Evolutionary conservation across 164 flowering plant species (phyloP), one percentile per base, ranked within the genome.

Genomic region (Sedum album): DNA sequence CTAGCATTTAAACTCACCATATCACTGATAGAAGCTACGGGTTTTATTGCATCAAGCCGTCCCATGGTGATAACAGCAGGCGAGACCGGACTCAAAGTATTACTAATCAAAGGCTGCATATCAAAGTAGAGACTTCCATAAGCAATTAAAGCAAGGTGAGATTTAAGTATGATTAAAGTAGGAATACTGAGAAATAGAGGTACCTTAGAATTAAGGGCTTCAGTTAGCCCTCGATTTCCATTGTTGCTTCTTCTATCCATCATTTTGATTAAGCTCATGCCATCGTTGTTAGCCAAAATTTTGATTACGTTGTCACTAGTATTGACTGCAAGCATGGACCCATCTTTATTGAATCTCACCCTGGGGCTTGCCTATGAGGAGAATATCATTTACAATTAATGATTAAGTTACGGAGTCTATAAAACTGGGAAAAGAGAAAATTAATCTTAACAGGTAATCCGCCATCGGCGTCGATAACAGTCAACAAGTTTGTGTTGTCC

Each of bases 311-410:
- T 84, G 66, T 93, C 92, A 30, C 79, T 81, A 8, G 96, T 89
- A 23, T 88, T 82, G 60, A 90, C 96, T 66, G 92, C 93, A 55
- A 90, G 85, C 72, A 93, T 86, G 72, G 76, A 89, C 49, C 98
- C 96, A 55, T 90, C 96, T 76, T 84, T 93, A 76, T 86, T 93
- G 82, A 93, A 90, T 76, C 90, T 89, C 87, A 93, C 71, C 49
- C 89, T 84, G 17, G 98, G 98, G 71, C 66, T 64, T n/a, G 28
- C 66, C 66, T 64, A 35, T 39, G n/a, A n/a, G 20, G 41, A 64
- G 66, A 64, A 63, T 35, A 62, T n/a, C 28, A 64, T 35, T 4
- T 39, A 64, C 4, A 17, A 15, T 20, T 55, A 62, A 14, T 72
- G 63, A 68, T 66, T 61, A 76, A 42, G 1, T 21, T 51, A n/a